These are phyloP conservation scores for Bolboschoenus planiculmis DNA, from an alignment of 176 grass and related monocot genomes.

Conservation along the genomic window DNA sequence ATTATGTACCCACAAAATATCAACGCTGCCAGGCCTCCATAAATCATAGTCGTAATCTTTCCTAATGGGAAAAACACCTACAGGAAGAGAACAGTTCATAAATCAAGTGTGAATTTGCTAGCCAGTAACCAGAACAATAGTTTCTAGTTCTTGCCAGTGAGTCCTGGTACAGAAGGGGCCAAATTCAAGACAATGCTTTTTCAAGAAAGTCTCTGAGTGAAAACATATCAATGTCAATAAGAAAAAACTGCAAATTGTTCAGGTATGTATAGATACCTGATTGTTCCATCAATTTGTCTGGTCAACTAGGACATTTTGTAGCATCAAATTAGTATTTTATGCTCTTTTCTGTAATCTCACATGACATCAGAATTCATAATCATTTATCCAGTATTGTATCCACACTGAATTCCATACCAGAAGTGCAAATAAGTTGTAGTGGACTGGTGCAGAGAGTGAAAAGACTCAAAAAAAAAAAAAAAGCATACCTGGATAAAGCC, in stretches of 20 bases:
- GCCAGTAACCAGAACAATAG: not conserved
- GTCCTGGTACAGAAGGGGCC: not conserved
- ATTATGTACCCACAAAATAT: constrained; percentile 79
- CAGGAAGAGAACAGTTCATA: not conserved
- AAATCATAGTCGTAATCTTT: constrained; percentile 68
- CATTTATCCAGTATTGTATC: not conserved
- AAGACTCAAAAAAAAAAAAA: not conserved
- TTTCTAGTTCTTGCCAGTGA: no score
- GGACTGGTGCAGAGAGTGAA: no score
- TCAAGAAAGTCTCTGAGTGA: not conserved
- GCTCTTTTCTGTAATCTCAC: not conserved
- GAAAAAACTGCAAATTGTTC: not conserved
- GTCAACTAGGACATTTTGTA: not conserved
- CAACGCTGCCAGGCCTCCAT: constrained; percentile 49
- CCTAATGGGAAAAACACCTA: constrained; percentile 75
- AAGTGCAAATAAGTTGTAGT: no score
- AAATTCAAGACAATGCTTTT: not conserved
- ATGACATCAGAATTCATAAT: not conserved
- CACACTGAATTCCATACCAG: not conserved
- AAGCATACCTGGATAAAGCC: constrained; percentile 57
- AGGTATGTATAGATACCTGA: not conserved
- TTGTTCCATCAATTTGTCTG: no score
- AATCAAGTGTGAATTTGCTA: not conserved
- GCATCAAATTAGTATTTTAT: no score
- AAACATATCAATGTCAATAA: not conserved